Evolutionary conservation across 345 rosid genomes (phyloP).

Genomic region (Noccaea caerulescens): DNA sequence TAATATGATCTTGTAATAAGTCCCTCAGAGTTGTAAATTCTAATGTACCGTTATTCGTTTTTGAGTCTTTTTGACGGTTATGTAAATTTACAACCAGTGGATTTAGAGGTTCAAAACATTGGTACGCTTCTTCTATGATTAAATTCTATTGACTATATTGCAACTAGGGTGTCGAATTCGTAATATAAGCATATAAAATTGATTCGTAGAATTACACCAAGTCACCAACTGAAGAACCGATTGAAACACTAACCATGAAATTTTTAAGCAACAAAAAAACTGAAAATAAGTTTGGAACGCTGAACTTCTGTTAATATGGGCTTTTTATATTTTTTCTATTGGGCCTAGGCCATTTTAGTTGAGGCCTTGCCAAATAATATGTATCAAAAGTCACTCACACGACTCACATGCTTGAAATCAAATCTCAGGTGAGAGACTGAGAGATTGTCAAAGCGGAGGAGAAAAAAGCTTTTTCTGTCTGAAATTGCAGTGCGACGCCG

Average conservation of each 20-base stretch:
- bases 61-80: not conserved
- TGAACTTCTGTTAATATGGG: not conserved
- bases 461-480: not conserved
- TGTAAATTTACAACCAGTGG: too few relatives aligned
- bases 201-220: not conserved
- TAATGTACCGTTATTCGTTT: not conserved
- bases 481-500: constrained; percentile 30
- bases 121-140: too few relatives aligned
- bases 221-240: not conserved
- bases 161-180: not conserved
- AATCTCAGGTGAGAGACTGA: constrained; percentile 36
- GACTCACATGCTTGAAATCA: not conserved
- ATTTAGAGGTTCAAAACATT: too few relatives aligned
- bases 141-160: too few relatives aligned
- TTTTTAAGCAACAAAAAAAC: not conserved
- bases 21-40: not conserved
- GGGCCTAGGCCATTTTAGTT: not conserved
- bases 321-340: not conserved
- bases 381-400: not conserved
- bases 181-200: not conserved
- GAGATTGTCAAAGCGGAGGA: constrained; percentile 29
- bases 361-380: constrained; percentile 7
- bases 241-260: not conserved
- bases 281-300: not conserved
- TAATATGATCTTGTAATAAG: not conserved